These are phyloP conservation scores for Brassica incana DNA, from an alignment of 345 rosid genomes.

Conservation along the genomic window DNA sequence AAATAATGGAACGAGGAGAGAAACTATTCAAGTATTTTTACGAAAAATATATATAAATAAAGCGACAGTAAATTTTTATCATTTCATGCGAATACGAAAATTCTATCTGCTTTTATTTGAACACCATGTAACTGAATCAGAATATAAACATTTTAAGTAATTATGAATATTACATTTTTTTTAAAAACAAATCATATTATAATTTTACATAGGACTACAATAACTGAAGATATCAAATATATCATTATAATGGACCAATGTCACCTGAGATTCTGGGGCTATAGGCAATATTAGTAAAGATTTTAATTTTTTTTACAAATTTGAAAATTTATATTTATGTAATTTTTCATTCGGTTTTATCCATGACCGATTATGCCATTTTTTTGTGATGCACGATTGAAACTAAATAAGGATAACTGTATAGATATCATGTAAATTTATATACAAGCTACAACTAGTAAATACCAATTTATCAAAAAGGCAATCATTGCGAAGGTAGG, in stretches of 20 bases:
- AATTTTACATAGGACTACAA: background rate
- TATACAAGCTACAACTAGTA: background rate
- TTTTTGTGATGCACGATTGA: background rate
- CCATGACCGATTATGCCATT: background rate
- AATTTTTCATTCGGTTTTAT: no score
- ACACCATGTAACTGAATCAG: background rate
- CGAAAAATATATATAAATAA: conserved; percentile 1
- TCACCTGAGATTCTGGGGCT: no score
- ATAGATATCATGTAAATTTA: background rate
- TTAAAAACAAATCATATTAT: background rate
- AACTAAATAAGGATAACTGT: background rate
- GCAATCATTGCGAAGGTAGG: background rate
- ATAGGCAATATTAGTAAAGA: no score
- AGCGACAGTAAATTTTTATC: background rate
- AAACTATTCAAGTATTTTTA: conserved; percentile 3
- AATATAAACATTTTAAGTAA: background rate
- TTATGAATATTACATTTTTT: background rate
- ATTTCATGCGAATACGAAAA: conserved; percentile 16
- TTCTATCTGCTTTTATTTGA: background rate
- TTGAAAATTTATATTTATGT: no score
- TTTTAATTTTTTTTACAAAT: no score
- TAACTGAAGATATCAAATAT: background rate
- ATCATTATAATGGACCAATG: background rate
- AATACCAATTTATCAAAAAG: background rate
- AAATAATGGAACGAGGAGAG: conserved; percentile 23